phyloP scores from a whole-genome alignment of 2,329 filamentous ascomycete genomes.

The Blumeria hordei region DNA sequence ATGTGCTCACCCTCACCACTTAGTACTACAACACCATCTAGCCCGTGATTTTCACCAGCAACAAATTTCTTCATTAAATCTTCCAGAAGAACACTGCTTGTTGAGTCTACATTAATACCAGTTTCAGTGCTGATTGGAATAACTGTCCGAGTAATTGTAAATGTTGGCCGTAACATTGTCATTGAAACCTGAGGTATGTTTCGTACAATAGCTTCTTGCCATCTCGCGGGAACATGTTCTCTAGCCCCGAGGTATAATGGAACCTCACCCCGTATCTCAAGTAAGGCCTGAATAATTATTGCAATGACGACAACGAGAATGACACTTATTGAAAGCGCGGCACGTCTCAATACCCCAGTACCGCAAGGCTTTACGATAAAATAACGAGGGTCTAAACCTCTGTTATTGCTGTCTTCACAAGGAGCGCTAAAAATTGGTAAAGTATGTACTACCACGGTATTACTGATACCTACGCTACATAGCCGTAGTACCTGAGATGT shows the following conservation, averaged over 20 bases:
- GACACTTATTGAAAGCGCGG: conserved; percentile 7
- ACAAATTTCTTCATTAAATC: conserved; percentile 2
- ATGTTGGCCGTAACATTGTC: neutral
- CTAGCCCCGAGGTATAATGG: conserved; percentile 9
- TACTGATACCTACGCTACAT: conserved; percentile 14
- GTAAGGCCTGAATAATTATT: conserved; percentile 11
- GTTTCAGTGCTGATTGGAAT: neutral
- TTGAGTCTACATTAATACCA: neutral
- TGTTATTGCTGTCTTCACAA: conserved; percentile 10
- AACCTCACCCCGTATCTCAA: conserved; percentile 12
- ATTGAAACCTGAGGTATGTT: conserved; percentile 8
- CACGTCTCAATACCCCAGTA: conserved; percentile 6
- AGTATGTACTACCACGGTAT: conserved; percentile 16
- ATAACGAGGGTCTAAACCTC: conserved; percentile 13
- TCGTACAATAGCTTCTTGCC: conserved; percentile 10
- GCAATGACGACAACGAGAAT: conserved; percentile 9
- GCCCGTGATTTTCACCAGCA: conserved; percentile 1
- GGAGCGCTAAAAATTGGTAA: conserved; percentile 15
- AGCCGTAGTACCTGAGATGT: conserved; percentile 13
- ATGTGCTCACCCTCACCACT: conserved; percentile 3
- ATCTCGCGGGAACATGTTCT: conserved; percentile 8
- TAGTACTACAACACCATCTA: conserved; percentile 1
- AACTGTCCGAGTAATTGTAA: neutral
- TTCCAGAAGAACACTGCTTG: neutral
- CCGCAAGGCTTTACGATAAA: conserved; percentile 13